phyloP scores from a whole-genome alignment of 148 eudicot genomes.

The Camellia lanceoleosa region DNA sequence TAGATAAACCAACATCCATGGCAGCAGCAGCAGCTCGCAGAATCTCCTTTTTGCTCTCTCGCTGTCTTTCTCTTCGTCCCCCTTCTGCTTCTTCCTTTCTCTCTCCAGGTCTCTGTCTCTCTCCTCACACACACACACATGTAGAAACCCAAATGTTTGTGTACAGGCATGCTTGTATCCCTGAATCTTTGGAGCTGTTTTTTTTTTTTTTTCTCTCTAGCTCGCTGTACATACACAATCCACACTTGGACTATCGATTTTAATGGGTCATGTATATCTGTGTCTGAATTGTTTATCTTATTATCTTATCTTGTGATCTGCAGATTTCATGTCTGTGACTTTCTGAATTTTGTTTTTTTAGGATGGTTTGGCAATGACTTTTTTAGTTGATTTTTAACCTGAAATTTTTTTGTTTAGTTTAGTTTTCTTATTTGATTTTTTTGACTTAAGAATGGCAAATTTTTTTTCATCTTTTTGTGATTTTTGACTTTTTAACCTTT shows the following conservation, averaged over 20 bases:
- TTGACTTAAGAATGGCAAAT: too few species aligned
- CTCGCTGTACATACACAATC: too few species aligned
- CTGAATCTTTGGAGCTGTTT: not conserved
- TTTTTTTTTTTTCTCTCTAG: not conserved
- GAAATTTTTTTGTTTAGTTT: not conserved
- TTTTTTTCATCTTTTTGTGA: too few species aligned
- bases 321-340: constrained; percentile 1
- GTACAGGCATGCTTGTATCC: not conserved
- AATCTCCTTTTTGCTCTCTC: constrained; percentile 58
- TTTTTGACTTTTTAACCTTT: too few species aligned
- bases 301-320: not conserved
- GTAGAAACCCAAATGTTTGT: not conserved
- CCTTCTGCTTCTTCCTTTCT: constrained; percentile 20
- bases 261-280: constrained; percentile 6
- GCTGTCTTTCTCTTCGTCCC: constrained; percentile 40
- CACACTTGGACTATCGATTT: not conserved
- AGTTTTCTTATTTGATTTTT: too few species aligned
- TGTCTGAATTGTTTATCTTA: not conserved
- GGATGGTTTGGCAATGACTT: too few species aligned
- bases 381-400: too few species aligned
- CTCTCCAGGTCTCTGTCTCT: constrained; percentile 32
- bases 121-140: not conserved
- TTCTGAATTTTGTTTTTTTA: not conserved
- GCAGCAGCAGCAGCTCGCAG: constrained; percentile 51
- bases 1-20: constrained; percentile 19